A percentile compares a stretch with the other conserved stretches of the same genome.
phyloP scores from a whole-genome alignment of 805 yeast species.

The Candida morakotiae region DNA sequence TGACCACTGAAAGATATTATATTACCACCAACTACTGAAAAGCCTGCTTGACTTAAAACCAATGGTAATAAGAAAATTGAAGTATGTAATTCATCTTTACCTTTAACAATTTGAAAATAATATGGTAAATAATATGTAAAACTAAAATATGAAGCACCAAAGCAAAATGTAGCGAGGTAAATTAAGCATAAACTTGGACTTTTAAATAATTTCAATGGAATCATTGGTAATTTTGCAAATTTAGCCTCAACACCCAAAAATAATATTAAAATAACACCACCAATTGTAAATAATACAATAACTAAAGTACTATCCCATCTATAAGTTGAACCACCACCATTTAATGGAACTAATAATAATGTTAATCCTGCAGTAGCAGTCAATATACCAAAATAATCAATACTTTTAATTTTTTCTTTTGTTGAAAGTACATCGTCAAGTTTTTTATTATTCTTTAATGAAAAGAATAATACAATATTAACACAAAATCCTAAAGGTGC shows the following conservation, averaged over 20 bases:
- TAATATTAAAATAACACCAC: slow-evolving; percentile 31
- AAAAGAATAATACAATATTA: slow-evolving; percentile 22
- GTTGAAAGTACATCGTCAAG: slow-evolving; percentile 19
- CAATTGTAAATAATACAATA: slow-evolving; percentile 44
- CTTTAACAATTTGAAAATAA: slow-evolving; percentile 20
- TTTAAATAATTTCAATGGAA: slow-evolving; percentile 40
- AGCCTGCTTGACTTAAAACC: slow-evolving; percentile 28
- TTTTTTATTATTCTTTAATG: slow-evolving; percentile 32
- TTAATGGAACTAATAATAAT: slow-evolving; percentile 43
- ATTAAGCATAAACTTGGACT: slow-evolving; percentile 30
- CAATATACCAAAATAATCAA: slow-evolving; percentile 50
- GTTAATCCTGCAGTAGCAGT: slow-evolving; percentile 41
- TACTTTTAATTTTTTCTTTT: slow-evolving; percentile 31
- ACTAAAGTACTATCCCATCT: slow-evolving; percentile 57
- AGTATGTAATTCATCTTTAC: slow-evolving; percentile 32
- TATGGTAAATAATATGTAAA: slow-evolving; percentile 30
- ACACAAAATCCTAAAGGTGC: slow-evolving; percentile 38
- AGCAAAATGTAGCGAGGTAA: slow-evolving; percentile 31
- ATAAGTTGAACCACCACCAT: slow-evolving; percentile 50
- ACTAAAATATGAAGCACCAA: slow-evolving; percentile 28
- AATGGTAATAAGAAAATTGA: slow-evolving; percentile 29
- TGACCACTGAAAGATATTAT: slow-evolving; percentile 26
- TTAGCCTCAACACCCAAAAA: slow-evolving; percentile 40
- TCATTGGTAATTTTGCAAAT: slow-evolving; percentile 41
- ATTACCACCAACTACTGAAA: slow-evolving; percentile 28